Percentiles rank a stretch among this genome's conserved stretches.
phyloP scores from a whole-genome alignment of 257 asterid species.

The Scutellaria barbata region DNA sequence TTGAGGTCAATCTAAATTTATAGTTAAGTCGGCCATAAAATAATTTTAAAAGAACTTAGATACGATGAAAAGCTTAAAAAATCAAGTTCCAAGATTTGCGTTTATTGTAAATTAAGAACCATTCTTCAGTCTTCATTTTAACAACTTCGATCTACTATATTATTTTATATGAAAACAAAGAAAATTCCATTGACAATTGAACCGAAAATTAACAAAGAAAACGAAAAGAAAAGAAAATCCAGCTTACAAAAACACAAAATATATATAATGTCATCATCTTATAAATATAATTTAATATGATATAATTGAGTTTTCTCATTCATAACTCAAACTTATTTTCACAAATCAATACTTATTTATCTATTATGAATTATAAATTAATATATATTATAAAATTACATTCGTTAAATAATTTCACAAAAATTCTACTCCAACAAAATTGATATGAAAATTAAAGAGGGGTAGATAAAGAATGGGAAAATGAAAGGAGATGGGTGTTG shows the following conservation, averaged over 20 bases:
- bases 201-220: not conserved
- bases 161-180: not conserved
- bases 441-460: not conserved
- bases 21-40: not conserved
- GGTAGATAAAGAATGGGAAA: not conserved
- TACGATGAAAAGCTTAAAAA: not conserved
- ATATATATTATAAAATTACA: too few relatives aligned
- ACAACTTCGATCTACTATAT: not conserved
- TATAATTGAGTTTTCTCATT: too few relatives aligned
- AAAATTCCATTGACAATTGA: not conserved
- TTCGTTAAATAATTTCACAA: too few relatives aligned
- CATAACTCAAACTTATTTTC: too few relatives aligned
- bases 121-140: too few relatives aligned
- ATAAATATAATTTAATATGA: too few relatives aligned
- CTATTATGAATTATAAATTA: too few relatives aligned
- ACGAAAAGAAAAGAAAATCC: not conserved
- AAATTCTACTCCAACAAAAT: not conserved
- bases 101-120: not conserved
- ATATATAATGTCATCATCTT: too few relatives aligned
- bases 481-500: conserved; percentile 17
- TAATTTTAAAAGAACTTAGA: not conserved
- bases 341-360: too few relatives aligned
- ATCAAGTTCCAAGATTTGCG: not conserved
- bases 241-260: too few relatives aligned
- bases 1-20: not conserved